Evolutionary conservation across 176 grass and related monocot genomes (phyloP), one percentile per base, ranked within the genome.

Genomic region (Oryza glumipatula): DNA sequence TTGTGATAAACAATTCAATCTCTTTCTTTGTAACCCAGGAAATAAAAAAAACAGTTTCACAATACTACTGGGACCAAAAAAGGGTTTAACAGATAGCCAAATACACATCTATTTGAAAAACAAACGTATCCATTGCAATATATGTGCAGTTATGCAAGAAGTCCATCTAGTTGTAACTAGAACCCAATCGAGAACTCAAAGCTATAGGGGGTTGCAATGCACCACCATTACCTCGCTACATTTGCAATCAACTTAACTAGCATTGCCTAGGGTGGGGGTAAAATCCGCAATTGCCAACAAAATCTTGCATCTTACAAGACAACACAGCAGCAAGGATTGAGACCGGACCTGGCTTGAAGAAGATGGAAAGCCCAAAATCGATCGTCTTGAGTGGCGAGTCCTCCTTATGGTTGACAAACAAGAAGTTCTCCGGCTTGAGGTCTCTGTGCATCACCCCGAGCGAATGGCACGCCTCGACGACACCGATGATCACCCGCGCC

Each of bases 361-460:
- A 90, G 15, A 90, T 82, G 32, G 88, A 90, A 7, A 90, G 88
- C 35, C 88, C 88, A 2, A 87, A 90, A 76, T 90, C 88, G 11
- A 90, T 90, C 13, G 84, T 46, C 80, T 90, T 90, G 10, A 90
- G 76, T 0, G 46, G 74, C 1, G 88, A 77, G 8, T 90, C 73
- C 84, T 90, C 88, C 21, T 87, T 82, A 11, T 65, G 74, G 61
- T 83, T 83, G 0, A 87, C 80, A 51, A 87, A 90, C 46, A 90
- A 72, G 80, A 90, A 90, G 47, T 90, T 90, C 63, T 90, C 88
- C 0, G 88, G 88, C 88, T 90, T 90, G 60, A 90, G 88, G 63
- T 90, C 88, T 22, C 88, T 64, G 60, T 90, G 84, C 83, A 90
- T 90, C 70, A 90, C 88, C 35, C 88, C 88, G 6, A 90, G 64